Base-by-base conservation (phyloP, 768 basidiomycete genomes). In the Dendrothele bispora region DNA sequence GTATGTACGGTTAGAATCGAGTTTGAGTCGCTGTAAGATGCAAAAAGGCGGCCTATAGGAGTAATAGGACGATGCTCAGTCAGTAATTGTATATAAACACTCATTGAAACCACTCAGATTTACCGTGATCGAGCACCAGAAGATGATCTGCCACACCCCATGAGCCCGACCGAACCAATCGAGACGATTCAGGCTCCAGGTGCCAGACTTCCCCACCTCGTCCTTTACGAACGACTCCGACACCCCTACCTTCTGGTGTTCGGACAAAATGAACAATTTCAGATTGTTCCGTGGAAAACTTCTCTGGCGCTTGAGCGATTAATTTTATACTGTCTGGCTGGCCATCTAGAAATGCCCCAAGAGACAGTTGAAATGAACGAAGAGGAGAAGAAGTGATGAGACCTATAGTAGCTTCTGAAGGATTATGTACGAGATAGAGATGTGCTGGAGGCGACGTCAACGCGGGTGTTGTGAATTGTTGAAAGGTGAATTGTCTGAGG, bases 231-330 rank as follows among this genome's bases (percentile, higher is more conserved):
- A 86, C 67, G 12, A 86, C 79, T 11, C 80, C 88, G 28, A 93
- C 75, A 5, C 87, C 90, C 43, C 73, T 75, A 1, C 91, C 91
- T 49, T 91, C 86, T 1, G 88, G 85, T 3, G 90, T 91, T 51
- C 91, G 76, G 29, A 88, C 80, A 54, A 91, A 84, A 29, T 76
- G 73, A 11, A 73, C 55, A 48, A 91, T 79, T 35, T 71, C 68
- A 12, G 72, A 68, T 34, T 82, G 75, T 54, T 86, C 81, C 44
- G 67, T 64, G 18, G 66, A 61, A 28, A 70, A 53, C 22, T 65
- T 68, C 14, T 73, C 66, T 18, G 72, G 50, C 43, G 70, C 67
- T 24, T 66, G 67, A 5, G 77, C 72, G 48, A 66, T 60, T 15
- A 77, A 61, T 32, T 50, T 63, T 24, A 91, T 61, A 7, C 82